Evolutionary conservation across 805 yeast genomes (phyloP), one percentile per base, ranked within the genome.

Genomic region (Peterozyma toletana): DNA sequence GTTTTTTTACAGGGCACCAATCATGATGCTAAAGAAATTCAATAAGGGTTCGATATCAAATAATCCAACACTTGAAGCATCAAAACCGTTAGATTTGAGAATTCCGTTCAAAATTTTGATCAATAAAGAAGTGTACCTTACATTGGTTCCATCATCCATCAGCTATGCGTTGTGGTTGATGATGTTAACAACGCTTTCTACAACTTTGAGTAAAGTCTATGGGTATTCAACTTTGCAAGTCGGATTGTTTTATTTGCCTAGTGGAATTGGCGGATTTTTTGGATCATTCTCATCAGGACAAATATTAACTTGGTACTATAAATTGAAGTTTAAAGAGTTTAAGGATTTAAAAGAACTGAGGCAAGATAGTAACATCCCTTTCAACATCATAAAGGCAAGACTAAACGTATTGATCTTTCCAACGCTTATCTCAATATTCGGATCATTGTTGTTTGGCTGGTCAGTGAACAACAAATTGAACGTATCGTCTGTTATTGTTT

Each of bases 371-470:
- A 43, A 39, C 30, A 52, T 51, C 53, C 63, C 59, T 48, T 78
- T 83, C 54, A 74, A 83, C 53, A 67, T 80, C 33, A 68, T 78
- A 43, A 63, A 62, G 39, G 75, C 83, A 0, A 68, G 93, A 47
- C 53, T 83, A 10, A 63, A 68, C n/a, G 65, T 73, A 9, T 66
- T 69, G 6, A 54, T 64, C 9, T 46, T 69, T 14, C 75, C 84
- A 3, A 58, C 76, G 2, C 3, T 47, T 0, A 33, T 67, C 2
- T 50, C 76, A 5, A 54, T 73, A 3, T 50, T 59, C 27, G 68
- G 67, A 0, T 51, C 75, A 0, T 47, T 81, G 1, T 60, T 78
- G 27, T 84, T 74, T 59, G 95, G 95, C 1, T 87, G 96, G 95
- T 76, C 87, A 48, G 54, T 86, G 11, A 66, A 75, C 33, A 60